These are phyloP conservation scores for Aspergillus wentii DNA, from an alignment of 495 filamentous ascomycete species.

Conservation along the genomic window DNA sequence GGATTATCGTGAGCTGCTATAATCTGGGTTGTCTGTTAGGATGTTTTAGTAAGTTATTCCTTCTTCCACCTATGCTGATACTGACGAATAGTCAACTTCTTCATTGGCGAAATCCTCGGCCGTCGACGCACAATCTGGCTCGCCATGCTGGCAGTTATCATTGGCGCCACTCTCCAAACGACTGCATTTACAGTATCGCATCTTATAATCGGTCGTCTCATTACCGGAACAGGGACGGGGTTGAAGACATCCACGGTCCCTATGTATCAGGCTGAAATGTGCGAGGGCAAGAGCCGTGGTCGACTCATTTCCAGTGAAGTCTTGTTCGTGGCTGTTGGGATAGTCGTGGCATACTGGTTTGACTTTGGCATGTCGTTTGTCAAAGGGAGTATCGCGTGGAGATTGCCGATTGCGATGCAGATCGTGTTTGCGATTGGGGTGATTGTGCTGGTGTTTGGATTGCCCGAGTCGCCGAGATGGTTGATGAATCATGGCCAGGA, in stretches of 20 bases:
- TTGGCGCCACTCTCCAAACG: conserved; percentile 42
- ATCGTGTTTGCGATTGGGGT: conserved; percentile 32
- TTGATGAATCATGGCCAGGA: conserved; percentile 39
- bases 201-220: conserved; percentile 44
- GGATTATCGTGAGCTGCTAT: conserved; percentile 47
- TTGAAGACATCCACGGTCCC: conserved; percentile 43
- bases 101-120: conserved; percentile 45
- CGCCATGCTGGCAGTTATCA: conserved; percentile 30
- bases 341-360: conserved; percentile 46
- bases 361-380: conserved; percentile 43
- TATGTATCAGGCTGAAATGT: conserved; percentile 42
- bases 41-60: no score
- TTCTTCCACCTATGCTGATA: no score
- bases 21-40: conserved; percentile 46
- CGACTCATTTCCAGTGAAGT: conserved; percentile 41
- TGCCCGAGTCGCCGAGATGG: conserved; percentile 43
- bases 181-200: conserved; percentile 38
- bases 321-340: conserved; percentile 34
- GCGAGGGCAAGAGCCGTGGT: conserved; percentile 37
- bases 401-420: conserved; percentile 44
- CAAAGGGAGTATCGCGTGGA: conserved; percentile 37
- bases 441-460: conserved; percentile 31
- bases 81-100: conserved; percentile 38
- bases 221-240: conserved; percentile 48
- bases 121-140: conserved; percentile 39